Conservation (phyloP, 495 filamentous ascomycete genomes). For the Talaromyces ruber region DNA sequence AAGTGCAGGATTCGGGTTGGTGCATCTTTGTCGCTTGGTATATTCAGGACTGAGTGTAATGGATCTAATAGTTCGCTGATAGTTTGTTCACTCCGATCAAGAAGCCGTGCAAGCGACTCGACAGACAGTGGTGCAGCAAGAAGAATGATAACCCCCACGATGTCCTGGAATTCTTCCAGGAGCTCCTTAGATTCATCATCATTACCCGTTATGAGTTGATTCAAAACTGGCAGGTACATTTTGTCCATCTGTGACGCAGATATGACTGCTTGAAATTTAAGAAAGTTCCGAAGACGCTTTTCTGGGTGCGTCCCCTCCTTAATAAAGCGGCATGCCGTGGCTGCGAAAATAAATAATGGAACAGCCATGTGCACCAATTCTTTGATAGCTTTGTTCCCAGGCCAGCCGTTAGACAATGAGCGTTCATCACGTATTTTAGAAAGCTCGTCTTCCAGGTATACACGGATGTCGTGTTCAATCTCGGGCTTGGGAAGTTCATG, state of each 20-base stretch:
- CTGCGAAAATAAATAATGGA: slow-evolving; percentile 24
- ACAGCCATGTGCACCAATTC: slow-evolving; percentile 12
- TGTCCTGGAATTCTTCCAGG: slow-evolving; percentile 16
- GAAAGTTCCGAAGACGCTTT: slow-evolving; percentile 11
- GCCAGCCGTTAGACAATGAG: slow-evolving; percentile 25
- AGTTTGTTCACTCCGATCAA: slow-evolving; percentile 7
- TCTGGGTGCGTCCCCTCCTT: slow-evolving; percentile 6
- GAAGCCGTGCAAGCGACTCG: slow-evolving; percentile 9
- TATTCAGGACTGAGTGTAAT: too few relatives aligned
- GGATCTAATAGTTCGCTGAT: not conserved
- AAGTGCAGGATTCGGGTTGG: slow-evolving; percentile 15
- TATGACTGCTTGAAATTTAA: slow-evolving; percentile 9
- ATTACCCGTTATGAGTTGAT: slow-evolving; percentile 10
- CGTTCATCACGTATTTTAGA: slow-evolving; percentile 12
- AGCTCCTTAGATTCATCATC: slow-evolving; percentile 1
- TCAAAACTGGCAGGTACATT: slow-evolving; percentile 21
- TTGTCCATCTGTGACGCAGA: slow-evolving; percentile 14
- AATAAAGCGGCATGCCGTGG: slow-evolving; percentile 22
- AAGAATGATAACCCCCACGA: slow-evolving; percentile 20
- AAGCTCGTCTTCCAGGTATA: slow-evolving; percentile 19
- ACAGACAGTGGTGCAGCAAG: slow-evolving; percentile 18
- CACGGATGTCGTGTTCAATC: slow-evolving; percentile 19
- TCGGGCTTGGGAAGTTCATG: slow-evolving; percentile 14
- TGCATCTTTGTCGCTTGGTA: not conserved
- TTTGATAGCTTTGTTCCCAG: slow-evolving; percentile 13